phyloP scores from a whole-genome alignment of 148 eudicot genomes.

The Vaccinium vitisidaea region DNA sequence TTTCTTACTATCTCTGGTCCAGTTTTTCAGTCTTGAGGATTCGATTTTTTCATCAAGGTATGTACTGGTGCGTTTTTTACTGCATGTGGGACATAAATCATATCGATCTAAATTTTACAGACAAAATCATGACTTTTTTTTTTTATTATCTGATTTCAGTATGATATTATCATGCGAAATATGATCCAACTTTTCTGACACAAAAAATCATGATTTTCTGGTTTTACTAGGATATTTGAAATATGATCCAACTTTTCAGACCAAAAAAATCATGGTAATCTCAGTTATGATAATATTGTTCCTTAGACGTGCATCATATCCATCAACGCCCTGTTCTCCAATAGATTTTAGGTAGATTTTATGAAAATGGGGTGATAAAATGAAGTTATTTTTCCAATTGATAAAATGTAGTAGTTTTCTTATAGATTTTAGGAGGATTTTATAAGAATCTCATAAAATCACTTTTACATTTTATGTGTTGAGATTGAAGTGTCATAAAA shows the following conservation, averaged over 20 bases:
- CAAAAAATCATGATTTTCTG: not conserved
- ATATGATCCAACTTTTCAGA: not conserved
- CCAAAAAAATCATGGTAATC: not conserved
- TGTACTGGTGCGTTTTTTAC: not conserved
- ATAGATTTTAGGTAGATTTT: no score
- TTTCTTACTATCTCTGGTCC: conserved; percentile 2
- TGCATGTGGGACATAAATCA: not conserved
- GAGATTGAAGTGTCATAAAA: no score
- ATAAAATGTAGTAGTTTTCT: no score
- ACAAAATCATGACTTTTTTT: no score
- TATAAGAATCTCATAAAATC: no score
- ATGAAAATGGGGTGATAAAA: no score
- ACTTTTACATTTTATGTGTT: no score
- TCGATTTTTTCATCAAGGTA: not conserved
- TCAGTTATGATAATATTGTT: not conserved
- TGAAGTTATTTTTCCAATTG: no score
- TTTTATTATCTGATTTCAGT: no score
- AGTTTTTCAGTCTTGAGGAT: not conserved
- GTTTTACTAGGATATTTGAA: not conserved
- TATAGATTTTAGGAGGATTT: no score
- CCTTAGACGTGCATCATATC: not conserved
- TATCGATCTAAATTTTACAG: not conserved
- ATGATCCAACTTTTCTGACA: not conserved
- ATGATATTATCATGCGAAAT: no score
- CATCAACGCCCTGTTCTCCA: no score